Percentiles rank a stretch among this genome's conserved stretches.
phyloP scores from a whole-genome alignment of 2,329 filamentous ascomycete genomes.

The Diaporthe sp. region DNA sequence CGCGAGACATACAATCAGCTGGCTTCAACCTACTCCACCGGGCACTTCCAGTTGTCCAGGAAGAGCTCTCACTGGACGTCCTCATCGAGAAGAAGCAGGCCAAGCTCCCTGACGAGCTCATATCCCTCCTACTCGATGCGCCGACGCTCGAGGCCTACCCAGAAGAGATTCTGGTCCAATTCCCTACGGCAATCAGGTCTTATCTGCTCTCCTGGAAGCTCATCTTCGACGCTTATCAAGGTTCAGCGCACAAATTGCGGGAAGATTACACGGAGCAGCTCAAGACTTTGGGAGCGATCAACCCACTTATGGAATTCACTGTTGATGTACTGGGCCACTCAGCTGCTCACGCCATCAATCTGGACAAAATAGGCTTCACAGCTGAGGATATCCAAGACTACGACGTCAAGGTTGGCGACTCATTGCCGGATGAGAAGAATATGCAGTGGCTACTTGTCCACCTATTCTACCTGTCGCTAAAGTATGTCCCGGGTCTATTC shows the following conservation, averaged over 20 bases:
- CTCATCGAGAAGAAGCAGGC: conserved; percentile 80
- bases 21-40: conserved; percentile 85
- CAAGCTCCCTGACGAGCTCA: conserved; percentile 83
- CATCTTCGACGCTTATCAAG: conserved; percentile 86
- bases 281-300: conserved; percentile 78
- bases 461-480: conserved; percentile 85
- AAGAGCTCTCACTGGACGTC: conserved; percentile 84
- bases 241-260: conserved; percentile 85
- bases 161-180: conserved; percentile 75
- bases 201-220: conserved; percentile 93
- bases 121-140: conserved; percentile 85
- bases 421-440: conserved; percentile 77
- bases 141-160: conserved; percentile 78
- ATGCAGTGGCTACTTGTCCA: conserved; percentile 88
- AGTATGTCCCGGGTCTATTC: conserved; percentile 82
- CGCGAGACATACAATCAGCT: conserved; percentile 80
- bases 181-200: conserved; percentile 78
- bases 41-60: conserved; percentile 82
- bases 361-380: conserved; percentile 76
- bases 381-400: conserved; percentile 68
- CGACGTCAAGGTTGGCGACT: conserved; percentile 64
- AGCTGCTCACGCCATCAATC: conserved; percentile 78
- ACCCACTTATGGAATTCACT: conserved; percentile 80
- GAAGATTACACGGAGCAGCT: conserved; percentile 84
- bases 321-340: conserved; percentile 89